Evolutionary conservation across 768 basidiomycete species (phyloP), one percentile per base, ranked within the genome.

Genomic region (Panaeolus cyanescens): DNA sequence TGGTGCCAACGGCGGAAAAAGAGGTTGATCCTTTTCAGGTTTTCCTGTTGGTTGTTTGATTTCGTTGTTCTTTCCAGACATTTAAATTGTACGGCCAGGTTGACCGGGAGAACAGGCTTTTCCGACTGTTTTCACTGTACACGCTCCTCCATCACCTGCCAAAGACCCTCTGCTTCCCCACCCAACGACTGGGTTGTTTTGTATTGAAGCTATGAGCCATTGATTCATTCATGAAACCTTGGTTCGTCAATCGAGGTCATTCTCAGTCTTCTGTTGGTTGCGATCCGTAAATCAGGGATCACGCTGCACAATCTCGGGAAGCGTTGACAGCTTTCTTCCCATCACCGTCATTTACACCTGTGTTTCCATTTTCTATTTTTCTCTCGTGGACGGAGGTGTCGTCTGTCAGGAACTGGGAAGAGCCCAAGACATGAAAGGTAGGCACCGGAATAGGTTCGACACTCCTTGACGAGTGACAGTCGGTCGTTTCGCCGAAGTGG

Each of bases 291-390:
- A 28, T 28, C 22, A 50, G 25, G 13, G 45, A 50, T 50, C 45
- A 50, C 45, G 45, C 30, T 50, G 45, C 12, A 50, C 45, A 50
- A 50, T 50, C 45, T 50, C 45, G 45, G 45, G 45, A 50, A 50
- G 45, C 22, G n/a, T 50, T 50, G 45, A 50, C 45, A 50, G 45
- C 30, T 50, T 13, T 15, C 25, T 50, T 50, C 45, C 45, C 45
- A 50, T 50, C 45, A 28, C 30, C 25, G 22, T n/a, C 25, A 50
- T 28, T 15, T 1, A 1, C 15, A 5, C 13, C 45, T 50, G 8
- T 50, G 25, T 50, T 50, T 50, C 45, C 45, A 50, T 28, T 25
- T 50, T 50, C 45, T 28, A 30, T 5, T 17, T 50, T 25, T 50
- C 45, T 25, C 45, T 50, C 6, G 9, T 50, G 25, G 7, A 15